phyloP scores from a whole-genome alignment of 2,329 filamentous ascomycete genomes.

The Beauveria medogensis region DNA sequence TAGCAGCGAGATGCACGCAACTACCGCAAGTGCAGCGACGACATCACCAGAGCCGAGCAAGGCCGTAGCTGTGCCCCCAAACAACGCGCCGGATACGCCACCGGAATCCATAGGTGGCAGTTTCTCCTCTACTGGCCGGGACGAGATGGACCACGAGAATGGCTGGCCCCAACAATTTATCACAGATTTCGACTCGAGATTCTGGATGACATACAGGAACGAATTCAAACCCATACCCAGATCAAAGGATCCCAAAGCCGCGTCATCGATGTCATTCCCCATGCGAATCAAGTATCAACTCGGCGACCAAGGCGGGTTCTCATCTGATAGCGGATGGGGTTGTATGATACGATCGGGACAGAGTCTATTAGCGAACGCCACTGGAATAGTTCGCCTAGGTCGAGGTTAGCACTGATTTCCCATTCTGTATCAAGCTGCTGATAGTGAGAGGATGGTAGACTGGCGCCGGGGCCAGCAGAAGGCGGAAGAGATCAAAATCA shows the following conservation, averaged over 20 bases:
- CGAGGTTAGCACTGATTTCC: constrained; percentile 51
- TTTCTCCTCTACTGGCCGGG: constrained; percentile 42
- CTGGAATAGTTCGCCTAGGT: constrained; percentile 65
- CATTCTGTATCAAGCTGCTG: background rate
- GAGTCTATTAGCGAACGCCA: constrained; percentile 80
- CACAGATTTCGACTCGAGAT: constrained; percentile 82
- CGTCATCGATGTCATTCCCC: constrained; percentile 66
- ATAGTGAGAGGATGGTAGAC: constrained; percentile 41
- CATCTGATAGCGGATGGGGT: constrained; percentile 92
- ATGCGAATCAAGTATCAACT: constrained; percentile 79
- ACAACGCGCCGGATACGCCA: constrained; percentile 34
- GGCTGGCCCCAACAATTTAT: constrained; percentile 83
- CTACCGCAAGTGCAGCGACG: background rate
- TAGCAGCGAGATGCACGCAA: constrained; percentile 17
- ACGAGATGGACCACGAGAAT: constrained; percentile 34
- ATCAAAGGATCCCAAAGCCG: constrained; percentile 64
- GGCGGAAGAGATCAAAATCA: constrained; percentile 58
- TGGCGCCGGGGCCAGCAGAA: constrained; percentile 61
- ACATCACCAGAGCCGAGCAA: constrained; percentile 8
- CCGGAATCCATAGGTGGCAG: constrained; percentile 43
- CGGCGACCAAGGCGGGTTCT: constrained; percentile 72
- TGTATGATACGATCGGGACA: constrained; percentile 98
- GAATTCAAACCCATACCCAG: constrained; percentile 77
- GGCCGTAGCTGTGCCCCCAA: constrained; percentile 9
- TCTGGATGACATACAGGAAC: constrained; percentile 96